Conservation (phyloP, 2,329 filamentous ascomycete species). For the Ophioceras dolichostomum region DNA sequence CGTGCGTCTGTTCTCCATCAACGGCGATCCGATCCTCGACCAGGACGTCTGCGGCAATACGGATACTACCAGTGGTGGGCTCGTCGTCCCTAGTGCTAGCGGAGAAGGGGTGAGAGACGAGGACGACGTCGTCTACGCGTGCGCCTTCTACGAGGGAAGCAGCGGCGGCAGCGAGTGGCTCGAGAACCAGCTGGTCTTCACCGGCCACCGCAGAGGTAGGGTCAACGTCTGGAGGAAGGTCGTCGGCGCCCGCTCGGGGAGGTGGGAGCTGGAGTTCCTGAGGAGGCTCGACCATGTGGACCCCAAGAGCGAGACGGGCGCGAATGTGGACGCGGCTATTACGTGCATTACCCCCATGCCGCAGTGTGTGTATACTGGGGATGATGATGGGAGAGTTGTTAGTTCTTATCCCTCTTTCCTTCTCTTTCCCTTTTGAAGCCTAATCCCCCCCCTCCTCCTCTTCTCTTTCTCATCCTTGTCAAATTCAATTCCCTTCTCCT, state of each 20-base stretch:
- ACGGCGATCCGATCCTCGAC: constrained; percentile 70
- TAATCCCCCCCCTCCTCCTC: background rate
- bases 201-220: constrained; percentile 70
- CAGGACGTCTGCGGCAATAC: constrained; percentile 70
- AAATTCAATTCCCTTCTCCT: no score
- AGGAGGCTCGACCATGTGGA: constrained; percentile 75
- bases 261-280: constrained; percentile 67
- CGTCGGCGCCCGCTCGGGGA: constrained; percentile 40
- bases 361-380: constrained; percentile 79
- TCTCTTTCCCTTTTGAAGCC: no score
- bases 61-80: no score
- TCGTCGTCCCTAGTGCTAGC: no score
- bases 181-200: constrained; percentile 76
- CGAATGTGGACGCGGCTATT: constrained; percentile 55
- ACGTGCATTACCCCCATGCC: constrained; percentile 79
- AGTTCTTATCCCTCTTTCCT: constrained; percentile 23
- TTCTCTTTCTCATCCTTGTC: constrained; percentile 5
- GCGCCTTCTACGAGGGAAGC: constrained; percentile 85
- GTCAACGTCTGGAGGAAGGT: constrained; percentile 63
- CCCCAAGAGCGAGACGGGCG: constrained; percentile 44
- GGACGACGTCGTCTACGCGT: constrained; percentile 69
- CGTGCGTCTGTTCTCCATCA: constrained; percentile 73
- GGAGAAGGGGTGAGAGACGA: background rate
- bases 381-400: constrained; percentile 85
- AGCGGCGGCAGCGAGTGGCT: constrained; percentile 85